Percentiles rank a stretch among this genome's conserved stretches.
These are phyloP conservation scores for Mortierella sp. DNA, from an alignment of 371 early-diverging fungal species.

Conservation along the genomic window DNA sequence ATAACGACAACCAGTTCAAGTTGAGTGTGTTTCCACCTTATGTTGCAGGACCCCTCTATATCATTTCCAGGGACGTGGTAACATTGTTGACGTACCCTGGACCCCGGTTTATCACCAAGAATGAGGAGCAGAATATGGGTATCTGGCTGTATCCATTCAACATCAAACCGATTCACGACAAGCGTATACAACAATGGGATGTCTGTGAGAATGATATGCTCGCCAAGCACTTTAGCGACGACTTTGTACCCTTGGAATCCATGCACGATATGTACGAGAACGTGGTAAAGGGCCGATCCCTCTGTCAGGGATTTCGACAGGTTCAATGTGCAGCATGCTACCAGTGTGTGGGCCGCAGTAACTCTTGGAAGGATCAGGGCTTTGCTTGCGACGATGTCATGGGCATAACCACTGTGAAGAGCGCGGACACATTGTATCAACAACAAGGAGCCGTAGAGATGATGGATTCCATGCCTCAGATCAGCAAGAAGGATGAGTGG, in stretches of 20 bases:
- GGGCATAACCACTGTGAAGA: constrained; percentile 58
- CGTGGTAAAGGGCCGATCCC: constrained; percentile 49
- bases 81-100: constrained; percentile 56
- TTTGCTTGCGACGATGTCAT: constrained; percentile 62
- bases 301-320: constrained; percentile 58
- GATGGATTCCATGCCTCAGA: constrained; percentile 58
- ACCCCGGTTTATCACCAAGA: constrained; percentile 61
- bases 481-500: constrained; percentile 65
- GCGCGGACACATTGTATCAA: constrained; percentile 25
- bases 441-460: constrained; percentile 31
- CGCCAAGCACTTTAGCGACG: constrained; percentile 60
- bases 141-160: constrained; percentile 70
- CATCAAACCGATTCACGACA: constrained; percentile 65
- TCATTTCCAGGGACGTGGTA: constrained; percentile 64
- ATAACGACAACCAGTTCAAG: constrained; percentile 59
- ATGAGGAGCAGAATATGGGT: constrained; percentile 64
- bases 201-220: constrained; percentile 69
- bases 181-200: constrained; percentile 63
- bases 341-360: constrained; percentile 62
- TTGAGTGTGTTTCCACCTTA: constrained; percentile 69
- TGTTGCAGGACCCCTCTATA: constrained; percentile 65
- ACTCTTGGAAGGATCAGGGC: constrained; percentile 63
- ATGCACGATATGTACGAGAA: constrained; percentile 65
- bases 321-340: constrained; percentile 66
- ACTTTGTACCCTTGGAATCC: constrained; percentile 34